Evolutionary conservation across 2,329 filamentous ascomycete species (phyloP), one percentile per base, ranked within the genome.

Genomic region (Claviceps purpurea): DNA sequence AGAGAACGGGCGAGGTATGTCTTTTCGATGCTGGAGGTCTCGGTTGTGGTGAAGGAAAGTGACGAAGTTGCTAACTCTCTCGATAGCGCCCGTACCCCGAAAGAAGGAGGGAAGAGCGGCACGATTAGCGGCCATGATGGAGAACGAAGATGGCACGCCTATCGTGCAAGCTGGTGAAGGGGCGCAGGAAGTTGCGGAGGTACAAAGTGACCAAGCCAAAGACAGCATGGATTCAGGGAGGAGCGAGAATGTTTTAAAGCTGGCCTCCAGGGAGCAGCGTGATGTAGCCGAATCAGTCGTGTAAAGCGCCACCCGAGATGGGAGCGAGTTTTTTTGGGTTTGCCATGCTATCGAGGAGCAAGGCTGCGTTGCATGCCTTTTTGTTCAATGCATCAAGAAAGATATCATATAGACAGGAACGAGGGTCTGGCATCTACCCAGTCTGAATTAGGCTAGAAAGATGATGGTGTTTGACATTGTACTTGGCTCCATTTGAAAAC

Each of bases 1-100:
- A 69, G 90, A 98, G 69, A 98, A 98, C 68, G 89, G 87, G 57
- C 87, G 93, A 75, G 88, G 87, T 87, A 71, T 60, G 73, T 62
- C 30, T 45, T 34, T 11, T 34, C 30, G 30, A 34, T 34, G 26
- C 20, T 26, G 37, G 39, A 44, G 44, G 10, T 39, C n/a, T 18
- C 10, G 11, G 24, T 3, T 46, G 26, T 5, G 3, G 44, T 34
- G 16, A 24, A 4, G n/a, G 10, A 47, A 22, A 10, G n/a, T 13
- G 24, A 11, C 18, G 14, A 10, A 2, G 14, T 18, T 46, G 16
- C 64, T 65, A 52, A 60, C 50, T 3, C 10, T 40, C 20, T 10
- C 37, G 13, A 50, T 16, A 74, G 73, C 74, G 13, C 75, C 75
- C 5, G 70, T 76, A 13, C 75, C 75, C 34, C 69, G 75, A 45